Conservation (phyloP, 2,329 filamentous ascomycete species). For the Passalora sequoiae region DNA sequence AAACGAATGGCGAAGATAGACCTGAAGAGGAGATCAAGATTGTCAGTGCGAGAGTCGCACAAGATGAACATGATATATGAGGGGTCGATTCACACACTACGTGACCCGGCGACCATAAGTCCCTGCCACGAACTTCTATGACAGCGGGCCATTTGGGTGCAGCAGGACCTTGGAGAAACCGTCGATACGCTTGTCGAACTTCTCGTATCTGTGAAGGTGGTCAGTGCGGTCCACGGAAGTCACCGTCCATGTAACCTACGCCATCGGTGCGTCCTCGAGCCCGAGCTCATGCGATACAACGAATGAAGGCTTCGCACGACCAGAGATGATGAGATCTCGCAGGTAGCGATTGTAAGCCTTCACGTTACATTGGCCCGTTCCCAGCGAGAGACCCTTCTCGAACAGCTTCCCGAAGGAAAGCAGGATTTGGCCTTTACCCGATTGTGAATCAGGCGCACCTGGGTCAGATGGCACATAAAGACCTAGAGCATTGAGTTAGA, state of each 20-base stretch:
- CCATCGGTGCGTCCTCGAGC: conserved; percentile 54
- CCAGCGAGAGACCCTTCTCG: conserved; percentile 58
- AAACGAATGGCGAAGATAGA: conserved; percentile 73
- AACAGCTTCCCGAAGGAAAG: conserved; percentile 64
- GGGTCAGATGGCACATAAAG: conserved; percentile 49
- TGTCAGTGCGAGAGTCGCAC: conserved; percentile 63
- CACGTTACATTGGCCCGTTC: conserved; percentile 62
- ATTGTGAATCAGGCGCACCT: conserved; percentile 57
- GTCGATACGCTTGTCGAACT: conserved; percentile 61
- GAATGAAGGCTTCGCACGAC: conserved; percentile 59
- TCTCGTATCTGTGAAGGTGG: conserved; percentile 45
- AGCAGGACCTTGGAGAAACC: conserved; percentile 65
- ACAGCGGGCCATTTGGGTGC: conserved; percentile 55
- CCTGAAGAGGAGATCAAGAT: conserved; percentile 81
- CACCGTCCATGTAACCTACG: conserved; percentile 6
- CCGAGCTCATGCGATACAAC: conserved; percentile 61
- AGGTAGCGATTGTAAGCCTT: conserved; percentile 64
- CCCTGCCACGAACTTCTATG: conserved; percentile 1
- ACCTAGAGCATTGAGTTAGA: conserved; percentile 25
- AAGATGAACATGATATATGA: conserved; percentile 56
- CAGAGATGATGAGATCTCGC: conserved; percentile 60
- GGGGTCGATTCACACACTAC: background rate
- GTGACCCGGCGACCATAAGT: background rate
- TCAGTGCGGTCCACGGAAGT: background rate
- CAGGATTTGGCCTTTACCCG: conserved; percentile 59